Conservation (phyloP, 2,329 filamentous ascomycete species). For the Cladorrhinum sp. region DNA sequence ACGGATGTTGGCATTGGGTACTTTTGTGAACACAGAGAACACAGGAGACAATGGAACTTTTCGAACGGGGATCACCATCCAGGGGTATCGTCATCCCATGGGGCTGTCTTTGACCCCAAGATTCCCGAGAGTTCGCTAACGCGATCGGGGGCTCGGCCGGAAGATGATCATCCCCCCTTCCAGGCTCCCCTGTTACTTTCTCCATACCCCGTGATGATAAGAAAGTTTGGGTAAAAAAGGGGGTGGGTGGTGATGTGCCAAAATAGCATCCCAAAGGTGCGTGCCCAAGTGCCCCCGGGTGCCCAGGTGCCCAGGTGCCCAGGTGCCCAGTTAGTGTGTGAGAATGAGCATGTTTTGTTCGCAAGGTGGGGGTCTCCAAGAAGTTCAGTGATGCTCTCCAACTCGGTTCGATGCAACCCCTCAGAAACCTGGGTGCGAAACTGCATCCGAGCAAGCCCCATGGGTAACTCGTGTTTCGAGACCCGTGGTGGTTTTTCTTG, state of each 20-base stretch:
- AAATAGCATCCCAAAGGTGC: constrained; percentile 4
- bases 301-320: no score
- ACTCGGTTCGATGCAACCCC: constrained; percentile 10
- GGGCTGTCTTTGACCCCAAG: no score
- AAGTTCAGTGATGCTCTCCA: constrained; percentile 9
- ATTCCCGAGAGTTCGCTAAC: constrained; percentile 10
- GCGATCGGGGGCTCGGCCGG: constrained; percentile 5
- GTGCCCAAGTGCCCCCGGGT: no score
- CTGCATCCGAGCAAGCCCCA: neutral
- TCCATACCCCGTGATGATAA: neutral
- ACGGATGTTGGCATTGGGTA: no score
- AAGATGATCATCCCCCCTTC: neutral
- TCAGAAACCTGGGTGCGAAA: constrained; percentile 19
- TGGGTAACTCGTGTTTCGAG: neutral
- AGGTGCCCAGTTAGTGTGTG: no score
- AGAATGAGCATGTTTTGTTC: constrained; percentile 3
- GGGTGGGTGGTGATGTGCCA: neutral
- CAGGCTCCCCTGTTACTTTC: neutral
- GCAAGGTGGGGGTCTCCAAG: constrained; percentile 4
- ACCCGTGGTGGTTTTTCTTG: no score
- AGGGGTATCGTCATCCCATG: no score
- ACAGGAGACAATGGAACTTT: neutral
- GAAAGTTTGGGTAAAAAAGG: no score
- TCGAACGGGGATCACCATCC: no score
- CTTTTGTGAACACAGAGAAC: neutral